Conservation (phyloP, 768 basidiomycete genomes). For the Leccinum broughii region DNA sequence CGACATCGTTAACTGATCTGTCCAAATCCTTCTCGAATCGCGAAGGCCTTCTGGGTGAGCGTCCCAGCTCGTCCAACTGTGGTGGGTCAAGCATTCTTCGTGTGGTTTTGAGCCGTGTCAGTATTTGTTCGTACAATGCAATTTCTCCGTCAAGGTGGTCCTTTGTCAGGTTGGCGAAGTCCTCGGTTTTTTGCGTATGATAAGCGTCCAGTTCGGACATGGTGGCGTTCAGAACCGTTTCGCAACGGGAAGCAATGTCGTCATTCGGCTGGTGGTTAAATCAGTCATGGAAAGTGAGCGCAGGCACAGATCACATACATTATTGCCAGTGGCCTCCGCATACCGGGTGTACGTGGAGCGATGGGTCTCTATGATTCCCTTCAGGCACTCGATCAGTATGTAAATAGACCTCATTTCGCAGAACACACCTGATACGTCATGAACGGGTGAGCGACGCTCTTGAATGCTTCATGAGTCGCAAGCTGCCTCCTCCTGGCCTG, state of each 20-base stretch:
- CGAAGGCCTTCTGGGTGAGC: conserved; percentile 59
- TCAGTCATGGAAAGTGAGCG: conserved; percentile 3
- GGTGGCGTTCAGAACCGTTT: conserved; percentile 85
- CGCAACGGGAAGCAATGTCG: conserved; percentile 71
- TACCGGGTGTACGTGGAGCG: conserved; percentile 67
- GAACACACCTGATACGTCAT: conserved; percentile 61
- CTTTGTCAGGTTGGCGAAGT: conserved; percentile 56
- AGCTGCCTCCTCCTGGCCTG: conserved; percentile 76
- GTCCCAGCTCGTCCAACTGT: conserved; percentile 47
- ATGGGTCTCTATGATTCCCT: conserved; percentile 75
- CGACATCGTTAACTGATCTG: conserved; percentile 45
- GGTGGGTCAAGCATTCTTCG: conserved; percentile 53
- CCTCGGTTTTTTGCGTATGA: conserved; percentile 71
- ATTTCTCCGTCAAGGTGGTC: conserved; percentile 83
- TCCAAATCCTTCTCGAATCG: conserved; percentile 76
- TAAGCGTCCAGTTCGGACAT: conserved; percentile 88
- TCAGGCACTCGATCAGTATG: conserved; percentile 1
- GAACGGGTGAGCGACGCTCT: conserved; percentile 75
- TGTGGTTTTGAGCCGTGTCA: conserved; percentile 58
- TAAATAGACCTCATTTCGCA: neutral
- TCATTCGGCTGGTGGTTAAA: conserved; percentile 50
- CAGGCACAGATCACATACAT: conserved; percentile 15
- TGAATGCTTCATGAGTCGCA: conserved; percentile 72
- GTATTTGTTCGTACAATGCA: conserved; percentile 67
- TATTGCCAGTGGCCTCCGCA: conserved; percentile 46